These are phyloP conservation scores for Cordyceps fumosorosea DNA, from an alignment of 2,329 filamentous ascomycete species.

Conservation along the genomic window DNA sequence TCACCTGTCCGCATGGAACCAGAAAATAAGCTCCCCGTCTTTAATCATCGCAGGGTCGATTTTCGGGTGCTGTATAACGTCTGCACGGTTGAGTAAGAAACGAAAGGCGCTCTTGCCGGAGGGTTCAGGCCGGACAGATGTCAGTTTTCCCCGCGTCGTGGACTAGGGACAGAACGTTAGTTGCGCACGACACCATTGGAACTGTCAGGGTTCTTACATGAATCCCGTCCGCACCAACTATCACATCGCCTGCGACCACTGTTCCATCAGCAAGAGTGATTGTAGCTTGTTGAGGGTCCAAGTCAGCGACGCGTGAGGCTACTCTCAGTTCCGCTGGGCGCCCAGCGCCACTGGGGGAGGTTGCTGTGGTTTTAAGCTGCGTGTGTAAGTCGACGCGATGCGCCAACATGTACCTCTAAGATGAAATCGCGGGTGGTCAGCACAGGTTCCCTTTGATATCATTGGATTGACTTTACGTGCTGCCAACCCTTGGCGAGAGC, in stretches of 20 bases:
- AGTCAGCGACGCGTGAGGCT: neutral
- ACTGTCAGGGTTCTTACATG: neutral
- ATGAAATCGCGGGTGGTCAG: neutral
- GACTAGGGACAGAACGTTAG: neutral
- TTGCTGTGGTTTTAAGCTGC: neutral
- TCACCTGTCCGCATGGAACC: neutral
- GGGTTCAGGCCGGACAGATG: neutral
- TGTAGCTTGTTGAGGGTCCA: neutral
- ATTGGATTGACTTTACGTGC: neutral
- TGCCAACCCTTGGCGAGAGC: neutral
- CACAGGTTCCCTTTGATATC: neutral
- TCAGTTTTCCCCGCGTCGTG: neutral
- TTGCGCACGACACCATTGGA: neutral
- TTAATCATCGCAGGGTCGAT: constrained; percentile 20
- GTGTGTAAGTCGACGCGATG: neutral
- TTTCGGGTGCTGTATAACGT: constrained; percentile 44
- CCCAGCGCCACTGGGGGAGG: neutral
- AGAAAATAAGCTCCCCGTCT: neutral
- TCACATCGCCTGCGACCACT: neutral
- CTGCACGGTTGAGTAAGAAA: constrained; percentile 37
- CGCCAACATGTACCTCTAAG: neutral
- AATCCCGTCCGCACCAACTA: neutral
- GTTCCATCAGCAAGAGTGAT: neutral
- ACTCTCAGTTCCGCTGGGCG: neutral
- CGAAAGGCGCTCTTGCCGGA: neutral